These are phyloP conservation scores for Sarocladium oryzae DNA, from an alignment of 2,329 filamentous ascomycete genomes.

Conservation along the genomic window DNA sequence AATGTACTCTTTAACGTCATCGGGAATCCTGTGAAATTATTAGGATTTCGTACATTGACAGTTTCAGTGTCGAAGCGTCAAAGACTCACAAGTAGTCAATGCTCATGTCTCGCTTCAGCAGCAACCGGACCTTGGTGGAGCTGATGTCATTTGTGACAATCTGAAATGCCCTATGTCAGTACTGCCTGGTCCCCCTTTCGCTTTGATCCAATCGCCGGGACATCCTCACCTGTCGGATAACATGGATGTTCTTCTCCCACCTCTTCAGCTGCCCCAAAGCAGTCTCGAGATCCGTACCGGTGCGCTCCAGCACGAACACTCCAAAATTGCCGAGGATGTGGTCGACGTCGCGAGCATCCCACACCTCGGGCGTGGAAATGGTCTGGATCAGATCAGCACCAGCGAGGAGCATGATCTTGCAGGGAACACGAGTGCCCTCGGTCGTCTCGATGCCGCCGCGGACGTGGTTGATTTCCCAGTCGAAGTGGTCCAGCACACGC, in stretches of 20 bases:
- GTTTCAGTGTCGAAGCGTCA: neutral
- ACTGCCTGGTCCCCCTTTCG: neutral
- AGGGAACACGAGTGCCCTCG: slow-evolving; percentile 58
- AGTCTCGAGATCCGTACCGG: slow-evolving; percentile 82
- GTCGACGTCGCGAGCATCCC: slow-evolving; percentile 78
- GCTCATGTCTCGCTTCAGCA: slow-evolving; percentile 73
- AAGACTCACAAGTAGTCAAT: slow-evolving; percentile 55
- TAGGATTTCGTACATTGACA: neutral
- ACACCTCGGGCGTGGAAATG: slow-evolving; percentile 68
- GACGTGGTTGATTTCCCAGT: slow-evolving; percentile 74
- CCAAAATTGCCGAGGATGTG: slow-evolving; percentile 82
- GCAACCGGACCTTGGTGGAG: slow-evolving; percentile 74
- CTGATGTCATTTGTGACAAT: slow-evolving; percentile 77
- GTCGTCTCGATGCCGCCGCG: slow-evolving; percentile 69
- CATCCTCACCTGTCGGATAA: slow-evolving; percentile 54
- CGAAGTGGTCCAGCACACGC: slow-evolving; percentile 83
- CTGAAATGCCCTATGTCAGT: slow-evolving; percentile 36
- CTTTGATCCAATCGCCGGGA: neutral
- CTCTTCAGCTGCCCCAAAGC: slow-evolving; percentile 74
- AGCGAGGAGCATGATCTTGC: slow-evolving; percentile 73
- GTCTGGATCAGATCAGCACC: slow-evolving; percentile 71
- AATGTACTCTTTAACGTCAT: slow-evolving; percentile 69
- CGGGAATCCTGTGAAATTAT: slow-evolving; percentile 42
- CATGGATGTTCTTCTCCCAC: slow-evolving; percentile 80
- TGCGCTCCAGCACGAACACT: slow-evolving; percentile 80